Evolutionary conservation across 768 basidiomycete genomes (phyloP).

Genomic region (Lactarius hatsudake): DNA sequence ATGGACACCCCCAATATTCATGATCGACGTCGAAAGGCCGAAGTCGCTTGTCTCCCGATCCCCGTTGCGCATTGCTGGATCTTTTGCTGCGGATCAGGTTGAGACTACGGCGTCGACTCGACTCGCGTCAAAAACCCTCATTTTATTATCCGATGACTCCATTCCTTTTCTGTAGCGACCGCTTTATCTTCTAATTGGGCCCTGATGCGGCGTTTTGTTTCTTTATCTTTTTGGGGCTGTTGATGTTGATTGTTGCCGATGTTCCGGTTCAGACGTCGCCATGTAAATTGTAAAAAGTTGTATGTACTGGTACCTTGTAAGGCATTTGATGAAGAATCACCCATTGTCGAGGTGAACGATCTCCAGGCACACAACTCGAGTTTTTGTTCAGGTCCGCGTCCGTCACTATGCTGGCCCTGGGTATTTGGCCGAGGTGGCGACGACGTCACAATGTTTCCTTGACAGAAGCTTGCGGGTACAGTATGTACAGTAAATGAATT

Average conservation of each 20-base stretch:
- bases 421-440: not conserved
- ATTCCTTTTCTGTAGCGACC: not conserved
- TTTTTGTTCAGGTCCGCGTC: not conserved
- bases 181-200: not conserved
- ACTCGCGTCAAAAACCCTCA: not conserved
- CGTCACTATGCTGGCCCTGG: not conserved
- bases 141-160: not conserved
- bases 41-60: not conserved
- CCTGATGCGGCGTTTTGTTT: not conserved
- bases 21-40: not conserved
- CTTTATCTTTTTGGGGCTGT: not conserved
- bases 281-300: not conserved
- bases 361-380: not conserved
- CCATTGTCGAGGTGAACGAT: not conserved
- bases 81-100: conserved; percentile 7
- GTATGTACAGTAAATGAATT: not conserved
- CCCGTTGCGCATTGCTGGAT: not conserved
- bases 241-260: not conserved
- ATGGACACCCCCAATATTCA: not conserved
- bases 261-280: not conserved
- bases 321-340: not conserved
- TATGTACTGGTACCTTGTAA: not conserved
- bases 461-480: no score
- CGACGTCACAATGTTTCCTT: not conserved
- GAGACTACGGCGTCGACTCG: conserved; percentile 4